Evolutionary conservation across 106 monocot genomes (phyloP).

Genomic region (Narthecium ossifragum): DNA sequence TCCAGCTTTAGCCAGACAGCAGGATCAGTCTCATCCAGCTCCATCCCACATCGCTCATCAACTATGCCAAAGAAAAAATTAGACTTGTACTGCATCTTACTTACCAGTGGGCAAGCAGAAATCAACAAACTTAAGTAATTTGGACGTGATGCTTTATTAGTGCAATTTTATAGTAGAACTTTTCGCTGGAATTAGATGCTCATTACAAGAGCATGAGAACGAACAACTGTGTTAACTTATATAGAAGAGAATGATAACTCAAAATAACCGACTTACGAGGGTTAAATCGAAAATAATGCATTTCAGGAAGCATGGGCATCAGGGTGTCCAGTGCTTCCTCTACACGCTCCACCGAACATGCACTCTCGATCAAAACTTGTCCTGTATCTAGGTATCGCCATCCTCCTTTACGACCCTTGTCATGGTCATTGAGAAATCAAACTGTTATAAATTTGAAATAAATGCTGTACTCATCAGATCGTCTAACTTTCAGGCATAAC

Average conservation of each 20-base stretch:
- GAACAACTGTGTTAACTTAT: neutral
- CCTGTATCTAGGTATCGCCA: conserved; percentile 99
- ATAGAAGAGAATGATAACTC: neutral
- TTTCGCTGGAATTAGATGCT: no score
- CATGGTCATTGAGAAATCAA: neutral
- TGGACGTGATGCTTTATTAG: no score
- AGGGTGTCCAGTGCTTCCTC: conserved; percentile 86
- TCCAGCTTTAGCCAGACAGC: conserved; percentile 91
- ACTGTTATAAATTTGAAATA: no score
- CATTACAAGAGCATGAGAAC: neutral
- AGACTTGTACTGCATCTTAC: no score
- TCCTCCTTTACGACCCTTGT: conserved; percentile 88
- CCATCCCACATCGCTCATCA: conserved; percentile 95
- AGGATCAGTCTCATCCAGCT: conserved; percentile 98
- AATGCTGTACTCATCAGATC: no score
- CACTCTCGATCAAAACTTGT: conserved; percentile 96
- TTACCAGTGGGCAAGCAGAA: no score
- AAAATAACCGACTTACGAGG: conserved; percentile 43
- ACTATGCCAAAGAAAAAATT: conserved; percentile 44
- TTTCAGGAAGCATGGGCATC: conserved; percentile 81
- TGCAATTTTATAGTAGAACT: no score
- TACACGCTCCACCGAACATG: conserved; percentile 91
- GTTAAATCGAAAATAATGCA: conserved; percentile 93
- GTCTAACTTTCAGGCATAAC: no score
- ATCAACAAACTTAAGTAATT: no score